Evolutionary conservation across 1,284 basidiomycete genomes (phyloP).

Genomic region (Bondarzewia mesenterica): DNA sequence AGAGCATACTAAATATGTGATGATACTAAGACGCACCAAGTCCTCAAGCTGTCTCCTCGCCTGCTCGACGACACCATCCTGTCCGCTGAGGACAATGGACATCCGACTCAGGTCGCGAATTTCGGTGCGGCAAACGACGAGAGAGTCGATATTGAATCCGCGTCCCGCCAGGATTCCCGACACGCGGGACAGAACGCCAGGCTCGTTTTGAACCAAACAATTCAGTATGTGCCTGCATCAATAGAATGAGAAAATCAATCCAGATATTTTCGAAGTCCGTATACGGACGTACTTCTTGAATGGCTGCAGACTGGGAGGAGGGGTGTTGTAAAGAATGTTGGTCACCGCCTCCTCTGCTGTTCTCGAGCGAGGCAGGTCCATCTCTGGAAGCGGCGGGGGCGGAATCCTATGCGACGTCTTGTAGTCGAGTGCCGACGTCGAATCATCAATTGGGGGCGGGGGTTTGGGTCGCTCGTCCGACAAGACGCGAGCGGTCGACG

Average conservation of each 20-base stretch:
- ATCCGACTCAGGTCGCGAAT: slow-evolving; percentile 96
- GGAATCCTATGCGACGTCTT: slow-evolving; percentile 66
- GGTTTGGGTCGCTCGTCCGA: slow-evolving; percentile 30
- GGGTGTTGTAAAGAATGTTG: slow-evolving; percentile 94
- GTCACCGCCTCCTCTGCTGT: slow-evolving; percentile 92
- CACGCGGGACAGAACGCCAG: slow-evolving; percentile 95
- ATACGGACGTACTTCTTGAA: slow-evolving; percentile 76
- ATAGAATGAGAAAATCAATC: neutral
- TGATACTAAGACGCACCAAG: slow-evolving; percentile 48
- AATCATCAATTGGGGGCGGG: slow-evolving; percentile 75
- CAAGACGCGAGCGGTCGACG: slow-evolving; percentile 23
- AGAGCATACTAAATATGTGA: neutral
- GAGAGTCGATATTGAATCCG: slow-evolving; percentile 98
- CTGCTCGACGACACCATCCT: slow-evolving; percentile 98
- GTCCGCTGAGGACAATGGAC: slow-evolving; percentile 95
- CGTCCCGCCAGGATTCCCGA: slow-evolving; percentile 95
- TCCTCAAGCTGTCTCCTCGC: slow-evolving; percentile 91
- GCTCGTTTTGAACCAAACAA: slow-evolving; percentile 99
- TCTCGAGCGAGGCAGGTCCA: slow-evolving; percentile 67
- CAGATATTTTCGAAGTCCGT: neutral
- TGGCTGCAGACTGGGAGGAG: slow-evolving; percentile 85
- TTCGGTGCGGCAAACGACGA: slow-evolving; percentile 98
- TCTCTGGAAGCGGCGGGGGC: slow-evolving; percentile 71
- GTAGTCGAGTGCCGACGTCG: slow-evolving; percentile 93
- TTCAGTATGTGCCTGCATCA: slow-evolving; percentile 82